Conservation (phyloP, 441 rosid genomes). For the Geranium incanum region DNA sequence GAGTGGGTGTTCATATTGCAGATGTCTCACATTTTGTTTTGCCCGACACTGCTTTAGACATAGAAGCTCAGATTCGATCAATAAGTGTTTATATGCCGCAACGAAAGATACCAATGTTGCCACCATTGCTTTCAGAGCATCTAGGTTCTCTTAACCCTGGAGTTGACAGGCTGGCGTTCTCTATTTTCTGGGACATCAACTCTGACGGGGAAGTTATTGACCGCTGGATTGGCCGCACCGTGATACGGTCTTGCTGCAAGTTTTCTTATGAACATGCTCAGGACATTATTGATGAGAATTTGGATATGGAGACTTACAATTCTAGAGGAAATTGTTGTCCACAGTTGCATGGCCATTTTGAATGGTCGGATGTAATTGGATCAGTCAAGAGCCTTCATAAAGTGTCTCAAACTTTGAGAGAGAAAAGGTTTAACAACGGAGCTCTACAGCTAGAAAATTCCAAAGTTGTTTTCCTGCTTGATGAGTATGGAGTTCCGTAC, state of each 20-base stretch:
- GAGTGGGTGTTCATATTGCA: slow-evolving; percentile 92
- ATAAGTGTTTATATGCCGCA: slow-evolving; percentile 64
- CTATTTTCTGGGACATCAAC: slow-evolving; percentile 73
- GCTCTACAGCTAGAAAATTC: slow-evolving; percentile 62
- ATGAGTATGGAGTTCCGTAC: slow-evolving; percentile 67
- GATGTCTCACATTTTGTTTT: slow-evolving; percentile 82
- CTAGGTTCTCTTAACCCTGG: slow-evolving; percentile 82
- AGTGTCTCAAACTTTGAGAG: slow-evolving; percentile 53
- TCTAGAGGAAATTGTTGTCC: slow-evolving; percentile 32
- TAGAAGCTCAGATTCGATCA: slow-evolving; percentile 72
- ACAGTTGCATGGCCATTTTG: slow-evolving; percentile 52
- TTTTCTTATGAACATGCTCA: slow-evolving; percentile 76
- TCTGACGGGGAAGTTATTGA: slow-evolving; percentile 45
- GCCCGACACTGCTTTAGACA: slow-evolving; percentile 69
- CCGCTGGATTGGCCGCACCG: slow-evolving; percentile 76
- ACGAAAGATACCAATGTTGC: slow-evolving; percentile 69
- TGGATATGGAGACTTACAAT: slow-evolving; percentile 24
- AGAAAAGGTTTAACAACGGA: slow-evolving; percentile 58
- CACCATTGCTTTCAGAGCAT: slow-evolving; percentile 61
- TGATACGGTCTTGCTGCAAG: slow-evolving; percentile 78
- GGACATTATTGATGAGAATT: slow-evolving; percentile 44
- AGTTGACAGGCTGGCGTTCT: slow-evolving; percentile 72
- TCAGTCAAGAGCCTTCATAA: slow-evolving; percentile 50
- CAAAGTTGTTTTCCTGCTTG: slow-evolving; percentile 45
- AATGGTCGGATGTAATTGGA: slow-evolving; percentile 55